Evolutionary conservation across 768 basidiomycete species (phyloP), one percentile per base, ranked within the genome.

Genomic region (Pulveroboletus sp.): DNA sequence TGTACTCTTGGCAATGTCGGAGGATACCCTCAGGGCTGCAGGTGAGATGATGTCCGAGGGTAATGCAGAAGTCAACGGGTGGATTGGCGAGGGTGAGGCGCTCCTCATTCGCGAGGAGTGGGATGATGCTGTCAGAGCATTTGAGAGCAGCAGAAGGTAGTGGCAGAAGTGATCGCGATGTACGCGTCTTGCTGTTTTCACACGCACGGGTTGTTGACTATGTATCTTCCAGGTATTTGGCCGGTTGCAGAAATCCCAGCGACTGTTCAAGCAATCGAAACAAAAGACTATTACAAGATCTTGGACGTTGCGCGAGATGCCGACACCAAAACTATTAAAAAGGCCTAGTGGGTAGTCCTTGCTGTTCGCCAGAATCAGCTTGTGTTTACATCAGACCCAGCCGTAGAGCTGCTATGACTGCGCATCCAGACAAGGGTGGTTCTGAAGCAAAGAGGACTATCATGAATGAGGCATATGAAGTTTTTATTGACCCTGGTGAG

Each of bases 221-320:
- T 28, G 21, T 48, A 12, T 36, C 11, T 42, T 53, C 6, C 58
- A 91, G 86, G 81, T 93, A 45, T 79, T 87, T 46, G 69, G 76
- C 38, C 74, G 84, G n/a, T 65, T 97, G 38, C 81, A 85, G 57
- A 86, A 81, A 61, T 93, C 95, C 2, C 91, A 95, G 64, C 79
- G 81, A 51, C 68, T 92, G 44, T 71, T 97, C 49, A 97, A 97
- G 66, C 89, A 92, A 69, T 88, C 86, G 41, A 86, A 82, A 59
- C 81, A 82, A 64, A 98, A 98, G 72, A 97, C 58, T 99, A 97
- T 63, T 98, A 99, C 76, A 98, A 97, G 72, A 81, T 97, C 38
- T 71, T 99, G 2, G 91, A 85, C 7, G 92, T 97, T 2, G 63
- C 86, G 6, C 75, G 93, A 11, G 93, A 95, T 59, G 95, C 94